Percentiles rank a stretch among this genome's conserved stretches.
Conservation (phyloP, 352 stramenopile genomes). For the Pythium aquatile region DNA sequence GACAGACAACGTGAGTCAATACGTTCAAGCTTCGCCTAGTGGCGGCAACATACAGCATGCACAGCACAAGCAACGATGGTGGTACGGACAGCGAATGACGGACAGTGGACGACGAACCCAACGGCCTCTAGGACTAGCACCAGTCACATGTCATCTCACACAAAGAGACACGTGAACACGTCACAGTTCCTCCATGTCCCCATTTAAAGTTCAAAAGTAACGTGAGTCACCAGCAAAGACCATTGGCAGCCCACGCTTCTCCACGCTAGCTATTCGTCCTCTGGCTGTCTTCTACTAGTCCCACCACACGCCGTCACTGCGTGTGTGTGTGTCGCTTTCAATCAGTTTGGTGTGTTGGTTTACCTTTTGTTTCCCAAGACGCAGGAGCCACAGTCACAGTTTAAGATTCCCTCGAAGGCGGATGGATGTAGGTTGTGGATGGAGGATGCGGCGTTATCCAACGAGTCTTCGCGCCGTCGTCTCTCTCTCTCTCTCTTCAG, state of each 20-base stretch:
- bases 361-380: background rate
- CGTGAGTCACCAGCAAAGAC: background rate
- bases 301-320: background rate
- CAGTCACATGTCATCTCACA: background rate
- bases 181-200: background rate
- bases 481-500: background rate
- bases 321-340: background rate
- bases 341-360: background rate
- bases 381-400: background rate
- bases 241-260: background rate
- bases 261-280: background rate
- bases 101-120: background rate
- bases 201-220: background rate
- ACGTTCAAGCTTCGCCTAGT: background rate
- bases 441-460: background rate
- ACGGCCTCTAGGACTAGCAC: background rate
- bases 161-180: background rate
- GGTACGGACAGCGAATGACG: background rate
- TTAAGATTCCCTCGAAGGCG: background rate
- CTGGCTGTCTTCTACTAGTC: background rate
- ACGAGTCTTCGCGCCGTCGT: background rate
- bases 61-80: background rate
- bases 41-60: background rate
- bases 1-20: constrained; percentile 1
- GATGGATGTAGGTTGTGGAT: background rate